These are phyloP conservation scores for Curvularia eragrostidis DNA, from an alignment of 2,329 filamentous ascomycete genomes.

Conservation along the genomic window DNA sequence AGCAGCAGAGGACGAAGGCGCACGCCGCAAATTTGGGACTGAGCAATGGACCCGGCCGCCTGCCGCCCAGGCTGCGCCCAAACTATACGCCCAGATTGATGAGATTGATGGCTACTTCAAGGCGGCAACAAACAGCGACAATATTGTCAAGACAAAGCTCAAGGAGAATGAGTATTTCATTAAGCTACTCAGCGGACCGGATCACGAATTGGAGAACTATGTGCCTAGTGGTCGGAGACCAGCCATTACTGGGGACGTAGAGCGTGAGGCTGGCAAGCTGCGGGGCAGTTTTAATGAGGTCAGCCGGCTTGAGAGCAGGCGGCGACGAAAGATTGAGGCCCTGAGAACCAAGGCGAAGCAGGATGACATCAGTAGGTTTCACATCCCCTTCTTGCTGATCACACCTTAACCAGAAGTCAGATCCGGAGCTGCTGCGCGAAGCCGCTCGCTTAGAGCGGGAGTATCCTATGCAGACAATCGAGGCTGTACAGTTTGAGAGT, in stretches of 20 bases:
- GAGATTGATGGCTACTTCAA: conserved; percentile 90
- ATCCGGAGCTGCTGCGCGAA: conserved; percentile 81
- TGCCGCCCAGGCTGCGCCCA: conserved; percentile 71
- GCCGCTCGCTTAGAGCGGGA: conserved; percentile 84
- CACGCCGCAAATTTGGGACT: conserved; percentile 81
- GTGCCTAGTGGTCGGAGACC: conserved; percentile 85
- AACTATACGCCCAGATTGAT: conserved; percentile 74
- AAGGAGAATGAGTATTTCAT: conserved; percentile 77
- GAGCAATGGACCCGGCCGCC: conserved; percentile 79
- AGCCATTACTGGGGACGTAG: conserved; percentile 79
- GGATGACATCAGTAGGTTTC: conserved; percentile 78
- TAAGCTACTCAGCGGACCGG: conserved; percentile 76
- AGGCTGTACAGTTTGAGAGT: conserved; percentile 87
- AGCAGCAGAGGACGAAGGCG: conserved; percentile 79
- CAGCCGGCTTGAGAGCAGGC: conserved; percentile 78
- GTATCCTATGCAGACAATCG: conserved; percentile 82
- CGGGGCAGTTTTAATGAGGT: conserved; percentile 86
- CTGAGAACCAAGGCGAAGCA: conserved; percentile 79
- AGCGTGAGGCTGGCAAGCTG: conserved; percentile 77
- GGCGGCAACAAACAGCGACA: conserved; percentile 70
- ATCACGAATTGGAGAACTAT: conserved; percentile 82
- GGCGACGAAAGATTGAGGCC: conserved; percentile 79
- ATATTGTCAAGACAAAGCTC: conserved; percentile 78
- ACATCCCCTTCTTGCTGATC: conserved; percentile 6
- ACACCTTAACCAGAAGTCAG: conserved; percentile 48